These are phyloP conservation scores for Coemansia sp. DNA, from an alignment of 192 early-diverging fungal genomes.

Conservation along the genomic window DNA sequence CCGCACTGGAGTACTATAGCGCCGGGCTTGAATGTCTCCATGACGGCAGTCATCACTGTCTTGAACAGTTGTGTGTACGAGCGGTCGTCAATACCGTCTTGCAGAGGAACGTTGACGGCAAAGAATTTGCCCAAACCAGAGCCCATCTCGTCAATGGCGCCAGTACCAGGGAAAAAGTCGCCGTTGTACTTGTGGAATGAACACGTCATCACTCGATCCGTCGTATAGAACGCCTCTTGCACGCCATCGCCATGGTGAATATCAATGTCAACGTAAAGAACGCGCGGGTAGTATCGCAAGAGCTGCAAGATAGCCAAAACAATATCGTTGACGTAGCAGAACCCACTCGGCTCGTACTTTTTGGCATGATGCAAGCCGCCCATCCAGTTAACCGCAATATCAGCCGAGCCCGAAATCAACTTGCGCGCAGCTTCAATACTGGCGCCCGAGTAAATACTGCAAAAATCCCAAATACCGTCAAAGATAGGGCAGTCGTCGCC, in stretches of 20 bases:
- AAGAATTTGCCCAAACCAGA: constrained; percentile 87
- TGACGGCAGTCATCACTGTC: constrained; percentile 90
- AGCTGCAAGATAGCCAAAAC: constrained; percentile 81
- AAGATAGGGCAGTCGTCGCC: constrained; percentile 99
- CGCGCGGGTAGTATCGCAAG: constrained; percentile 76
- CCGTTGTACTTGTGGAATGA: constrained; percentile 96
- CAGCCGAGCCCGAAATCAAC: constrained; percentile 74
- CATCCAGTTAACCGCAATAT: constrained; percentile 95
- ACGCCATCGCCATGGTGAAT: constrained; percentile 95
- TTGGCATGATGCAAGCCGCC: constrained; percentile 87
- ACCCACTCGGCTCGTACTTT: constrained; percentile 86
- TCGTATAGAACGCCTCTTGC: constrained; percentile 92
- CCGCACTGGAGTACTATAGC: constrained; percentile 97
- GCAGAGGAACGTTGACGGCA: constrained; percentile 91
- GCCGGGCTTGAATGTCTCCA: constrained; percentile 90
- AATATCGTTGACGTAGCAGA: constrained; percentile 97
- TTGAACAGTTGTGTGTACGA: constrained; percentile 66
- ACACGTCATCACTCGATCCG: constrained; percentile 93
- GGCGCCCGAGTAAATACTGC: constrained; percentile 88
- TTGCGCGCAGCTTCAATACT: constrained; percentile 91
- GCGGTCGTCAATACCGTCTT: constrained; percentile 95
- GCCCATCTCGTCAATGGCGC: constrained; percentile 88
- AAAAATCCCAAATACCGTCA: constrained; percentile 97
- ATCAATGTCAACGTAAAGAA: constrained; percentile 94
- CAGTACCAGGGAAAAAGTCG: constrained; percentile 96